A percentile compares a stretch with the other conserved stretches of the same genome.
Conservation (phyloP, 192 early-diverging fungal species). For the Entophlyctis luteolus region DNA sequence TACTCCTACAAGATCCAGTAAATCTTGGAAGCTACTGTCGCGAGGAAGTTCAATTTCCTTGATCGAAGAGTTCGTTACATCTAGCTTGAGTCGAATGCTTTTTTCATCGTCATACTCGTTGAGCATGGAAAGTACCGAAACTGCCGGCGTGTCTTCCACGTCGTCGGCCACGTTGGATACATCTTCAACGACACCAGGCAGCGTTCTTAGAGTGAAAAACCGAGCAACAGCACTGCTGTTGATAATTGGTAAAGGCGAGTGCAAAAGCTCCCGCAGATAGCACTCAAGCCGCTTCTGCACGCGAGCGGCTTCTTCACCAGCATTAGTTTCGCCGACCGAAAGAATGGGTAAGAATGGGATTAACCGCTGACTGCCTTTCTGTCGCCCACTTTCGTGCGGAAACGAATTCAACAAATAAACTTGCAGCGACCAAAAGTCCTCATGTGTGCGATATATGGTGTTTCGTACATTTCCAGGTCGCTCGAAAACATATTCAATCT, state of each 20-base stretch:
- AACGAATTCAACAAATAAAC: slow-evolving; percentile 41
- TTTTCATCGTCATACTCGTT: not conserved
- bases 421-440: slow-evolving; percentile 44
- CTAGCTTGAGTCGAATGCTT: not conserved
- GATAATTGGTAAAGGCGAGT: slow-evolving; percentile 4
- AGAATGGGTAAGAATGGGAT: slow-evolving; percentile 34
- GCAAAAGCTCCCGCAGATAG: slow-evolving; percentile 25
- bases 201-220: slow-evolving; percentile 15
- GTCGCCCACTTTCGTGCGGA: slow-evolving; percentile 36
- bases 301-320: not conserved
- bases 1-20: slow-evolving; percentile 27
- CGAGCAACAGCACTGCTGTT: slow-evolving; percentile 21
- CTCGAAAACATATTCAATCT: slow-evolving; percentile 26
- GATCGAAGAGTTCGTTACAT: not conserved
- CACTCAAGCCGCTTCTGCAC: slow-evolving; percentile 16
- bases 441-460: slow-evolving; percentile 28
- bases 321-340: not conserved
- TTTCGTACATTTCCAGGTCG: slow-evolving; percentile 23
- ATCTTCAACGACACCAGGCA: not conserved
- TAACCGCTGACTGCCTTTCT: slow-evolving; percentile 2
- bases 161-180: slow-evolving; percentile 2
- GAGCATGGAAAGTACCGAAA: too few species aligned
- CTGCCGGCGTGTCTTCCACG: not conserved
- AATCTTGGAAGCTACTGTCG: too few species aligned
- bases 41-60: slow-evolving; percentile 26